These are phyloP conservation scores for Ilex paraguariensis DNA, from an alignment of 305 asterid species.

Conservation along the genomic window DNA sequence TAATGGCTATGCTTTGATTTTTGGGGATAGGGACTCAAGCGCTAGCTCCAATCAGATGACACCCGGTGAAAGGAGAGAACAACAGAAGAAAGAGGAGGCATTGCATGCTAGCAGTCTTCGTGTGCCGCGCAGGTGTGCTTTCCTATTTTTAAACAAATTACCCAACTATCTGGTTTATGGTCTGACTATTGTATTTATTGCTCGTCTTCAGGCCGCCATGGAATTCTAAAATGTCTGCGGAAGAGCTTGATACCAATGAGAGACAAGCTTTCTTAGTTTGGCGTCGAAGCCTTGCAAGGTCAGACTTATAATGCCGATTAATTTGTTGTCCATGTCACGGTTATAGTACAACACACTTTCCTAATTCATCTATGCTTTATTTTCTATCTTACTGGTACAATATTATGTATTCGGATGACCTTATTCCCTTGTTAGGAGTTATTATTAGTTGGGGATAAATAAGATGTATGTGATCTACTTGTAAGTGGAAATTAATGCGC, in stretches of 20 bases:
- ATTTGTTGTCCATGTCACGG: too few species aligned
- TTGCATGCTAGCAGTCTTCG: slow-evolving; percentile 89
- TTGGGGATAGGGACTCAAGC: slow-evolving; percentile 53
- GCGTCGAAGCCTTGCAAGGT: slow-evolving; percentile 97
- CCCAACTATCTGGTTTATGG: slow-evolving; percentile 8
- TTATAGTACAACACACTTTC: too few species aligned
- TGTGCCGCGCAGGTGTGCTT: slow-evolving; percentile 77
- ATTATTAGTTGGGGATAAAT: too few species aligned
- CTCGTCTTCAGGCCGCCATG: slow-evolving; percentile 72
- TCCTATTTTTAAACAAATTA: slow-evolving; percentile 2
- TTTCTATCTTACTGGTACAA: too few species aligned
- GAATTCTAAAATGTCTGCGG: slow-evolving; percentile 79
- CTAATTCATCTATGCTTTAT: too few species aligned
- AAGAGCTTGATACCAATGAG: slow-evolving; percentile 86
- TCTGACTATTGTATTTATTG: slow-evolving; percentile 13
- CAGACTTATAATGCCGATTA: slow-evolving; percentile 14
- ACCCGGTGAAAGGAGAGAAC: slow-evolving; percentile 54
- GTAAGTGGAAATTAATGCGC: too few species aligned
- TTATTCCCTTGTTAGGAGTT: too few species aligned
- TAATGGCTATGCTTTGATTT: background rate
- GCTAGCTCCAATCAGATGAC: slow-evolving; percentile 53
- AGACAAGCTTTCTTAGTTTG: slow-evolving; percentile 74
- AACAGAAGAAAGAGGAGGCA: slow-evolving; percentile 81
- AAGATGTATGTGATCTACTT: too few species aligned
- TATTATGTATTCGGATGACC: too few species aligned